Evolutionary conservation across 2,329 filamentous ascomycete species (phyloP), one percentile per base, ranked within the genome.

Genomic region (Diaporthe sp.): DNA sequence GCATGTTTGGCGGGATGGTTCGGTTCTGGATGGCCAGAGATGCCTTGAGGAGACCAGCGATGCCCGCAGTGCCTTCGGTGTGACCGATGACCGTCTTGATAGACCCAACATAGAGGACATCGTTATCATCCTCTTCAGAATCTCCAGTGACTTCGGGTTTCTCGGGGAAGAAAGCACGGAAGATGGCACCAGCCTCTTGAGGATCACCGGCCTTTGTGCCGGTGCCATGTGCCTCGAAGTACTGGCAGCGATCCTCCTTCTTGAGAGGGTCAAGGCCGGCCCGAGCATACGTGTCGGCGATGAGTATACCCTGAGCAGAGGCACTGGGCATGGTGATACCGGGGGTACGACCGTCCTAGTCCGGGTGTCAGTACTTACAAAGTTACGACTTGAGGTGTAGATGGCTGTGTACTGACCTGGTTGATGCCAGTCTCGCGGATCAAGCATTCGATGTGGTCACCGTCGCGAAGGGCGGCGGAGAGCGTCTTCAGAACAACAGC

Each of bases 291-390:
- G 84, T 85, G 2, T 77, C 76, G 58, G 79, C 78, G 65, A 88
- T 88, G 3, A 88, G 77, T 0, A 65, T 74, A 1, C 80, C 80
- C 75, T 89, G 88, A 0, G 86, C 84, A 1, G 76, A 57, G 0
- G 78, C 71, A 61, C 81, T 89, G 0, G 90, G 89, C 78, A 88
- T 83, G 0, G 88, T 90, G 67, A 91, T 86, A 0, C 88, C 88
- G 9, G 79, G 12, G 80, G 87, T 82, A 25, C 77, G 79, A 8
- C 89, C 89, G 76, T 90, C 57, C 67, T 68, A 53, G 22, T 53
- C 17, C 31, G 9, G 22, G 37, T 55, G 34, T 70, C n/a, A 68
- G 46, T 25, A 9, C 19, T 39, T 42, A 19, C 4, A n/a, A 28
- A 1, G 7, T 8, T 6, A 8, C 22, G 15, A 28, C 22, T 2